phyloP scores from a whole-genome alignment of 2,329 filamentous ascomycete species.

The Aureobasidium uvarum region DNA sequence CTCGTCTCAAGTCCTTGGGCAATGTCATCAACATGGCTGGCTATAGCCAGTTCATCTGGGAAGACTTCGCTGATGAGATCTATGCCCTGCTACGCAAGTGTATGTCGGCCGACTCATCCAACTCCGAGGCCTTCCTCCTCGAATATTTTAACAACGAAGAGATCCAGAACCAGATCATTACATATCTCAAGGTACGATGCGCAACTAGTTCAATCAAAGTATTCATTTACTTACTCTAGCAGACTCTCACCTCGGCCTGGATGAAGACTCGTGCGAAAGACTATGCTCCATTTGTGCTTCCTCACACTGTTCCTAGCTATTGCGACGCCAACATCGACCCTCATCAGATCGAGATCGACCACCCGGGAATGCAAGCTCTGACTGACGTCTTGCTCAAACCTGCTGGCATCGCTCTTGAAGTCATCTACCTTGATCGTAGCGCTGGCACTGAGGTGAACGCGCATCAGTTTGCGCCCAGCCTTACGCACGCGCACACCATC shows the following conservation, averaged over 20 bases:
- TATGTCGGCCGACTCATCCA: constrained; percentile 46
- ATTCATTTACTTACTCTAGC: constrained; percentile 31
- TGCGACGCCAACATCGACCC: constrained; percentile 70
- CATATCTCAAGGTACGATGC: constrained; percentile 64
- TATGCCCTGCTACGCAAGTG: constrained; percentile 66
- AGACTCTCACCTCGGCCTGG: constrained; percentile 80
- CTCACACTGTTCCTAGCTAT: constrained; percentile 63
- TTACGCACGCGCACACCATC: constrained; percentile 44
- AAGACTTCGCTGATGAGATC: constrained; percentile 80
- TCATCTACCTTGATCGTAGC: constrained; percentile 88
- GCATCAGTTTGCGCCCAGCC: constrained; percentile 59
- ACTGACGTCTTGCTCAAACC: constrained; percentile 77
- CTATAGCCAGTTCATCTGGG: constrained; percentile 66
- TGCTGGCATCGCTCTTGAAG: constrained; percentile 75
- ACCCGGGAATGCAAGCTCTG: constrained; percentile 77
- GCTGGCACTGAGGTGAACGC: constrained; percentile 72
- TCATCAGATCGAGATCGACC: constrained; percentile 79
- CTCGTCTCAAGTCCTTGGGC: constrained; percentile 69
- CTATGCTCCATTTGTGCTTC: constrained; percentile 70
- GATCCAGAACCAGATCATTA: constrained; percentile 73
- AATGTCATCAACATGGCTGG: constrained; percentile 68
- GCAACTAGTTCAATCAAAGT: background rate
- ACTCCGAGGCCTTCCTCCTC: constrained; percentile 50
- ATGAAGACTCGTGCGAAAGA: constrained; percentile 70
- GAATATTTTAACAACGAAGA: constrained; percentile 71